Evolutionary conservation across 441 rosid species (phyloP).

Genomic region (Flueggea neowawraea): DNA sequence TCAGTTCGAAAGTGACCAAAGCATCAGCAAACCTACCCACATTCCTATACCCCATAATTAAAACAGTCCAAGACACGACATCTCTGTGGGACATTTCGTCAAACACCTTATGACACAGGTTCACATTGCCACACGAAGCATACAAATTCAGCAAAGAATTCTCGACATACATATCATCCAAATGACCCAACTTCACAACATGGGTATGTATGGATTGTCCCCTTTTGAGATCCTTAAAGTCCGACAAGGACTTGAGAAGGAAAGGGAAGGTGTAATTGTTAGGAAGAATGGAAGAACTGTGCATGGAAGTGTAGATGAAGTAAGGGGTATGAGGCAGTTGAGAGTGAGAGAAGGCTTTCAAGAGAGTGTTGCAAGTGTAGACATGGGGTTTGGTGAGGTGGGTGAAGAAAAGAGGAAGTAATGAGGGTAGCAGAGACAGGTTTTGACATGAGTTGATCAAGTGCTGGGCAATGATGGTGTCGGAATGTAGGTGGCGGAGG

Average conservation of each 20-base stretch:
- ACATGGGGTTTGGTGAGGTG: conserved; percentile 31
- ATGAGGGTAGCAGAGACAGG: conserved; percentile 21
- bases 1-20: conserved; percentile 49
- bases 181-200: conserved; percentile 37
- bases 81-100: conserved; percentile 52
- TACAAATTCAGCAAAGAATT: conserved; percentile 39
- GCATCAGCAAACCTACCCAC: conserved; percentile 34
- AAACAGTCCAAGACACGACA: conserved; percentile 60
- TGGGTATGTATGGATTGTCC: conserved; percentile 44
- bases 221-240: conserved; percentile 22
- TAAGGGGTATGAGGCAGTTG: conserved; percentile 33
- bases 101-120: conserved; percentile 41
- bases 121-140: conserved; percentile 34
- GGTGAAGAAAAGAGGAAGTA: conserved; percentile 27
- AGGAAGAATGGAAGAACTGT: conserved; percentile 21
- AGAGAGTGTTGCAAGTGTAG: conserved; percentile 49
- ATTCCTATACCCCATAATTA: conserved; percentile 43
- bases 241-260: conserved; percentile 49
- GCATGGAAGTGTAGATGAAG: conserved; percentile 39
- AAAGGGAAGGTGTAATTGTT: conserved; percentile 54
- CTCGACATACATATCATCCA: conserved; percentile 37
- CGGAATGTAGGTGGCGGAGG: conserved; percentile 26
- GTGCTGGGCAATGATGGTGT: conserved; percentile 32
- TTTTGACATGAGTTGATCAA: conserved; percentile 38
- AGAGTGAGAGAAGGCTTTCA: conserved; percentile 44